These are phyloP conservation scores for Drechmeria coniospora DNA, from an alignment of 2,329 filamentous ascomycete genomes.

Conservation along the genomic window DNA sequence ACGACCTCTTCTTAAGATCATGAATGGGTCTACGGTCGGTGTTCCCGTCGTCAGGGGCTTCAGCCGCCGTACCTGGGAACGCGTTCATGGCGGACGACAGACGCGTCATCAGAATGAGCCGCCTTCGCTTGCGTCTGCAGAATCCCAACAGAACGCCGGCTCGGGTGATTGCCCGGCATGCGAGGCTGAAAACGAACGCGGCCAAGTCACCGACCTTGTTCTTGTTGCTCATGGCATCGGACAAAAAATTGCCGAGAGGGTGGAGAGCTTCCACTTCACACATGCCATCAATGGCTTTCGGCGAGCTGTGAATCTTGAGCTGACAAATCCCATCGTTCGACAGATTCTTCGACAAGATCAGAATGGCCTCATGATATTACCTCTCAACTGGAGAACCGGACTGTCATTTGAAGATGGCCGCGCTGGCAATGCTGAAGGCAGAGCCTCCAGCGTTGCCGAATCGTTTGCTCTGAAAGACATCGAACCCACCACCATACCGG, in stretches of 20 bases:
- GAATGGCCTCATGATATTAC: slow-evolving; percentile 84
- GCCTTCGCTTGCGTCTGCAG: slow-evolving; percentile 12
- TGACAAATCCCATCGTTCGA: slow-evolving; percentile 59
- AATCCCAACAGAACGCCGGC: slow-evolving; percentile 13
- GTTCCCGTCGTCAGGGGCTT: slow-evolving; percentile 85
- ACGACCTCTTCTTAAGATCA: slow-evolving; percentile 67
- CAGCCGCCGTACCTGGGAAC: slow-evolving; percentile 61
- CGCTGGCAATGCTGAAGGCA: slow-evolving; percentile 38
- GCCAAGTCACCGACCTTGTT: slow-evolving; percentile 71
- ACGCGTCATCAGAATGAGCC: slow-evolving; percentile 15
- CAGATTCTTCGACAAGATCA: slow-evolving; percentile 60
- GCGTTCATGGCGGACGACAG: slow-evolving; percentile 39
- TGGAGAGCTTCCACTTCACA: slow-evolving; percentile 95
- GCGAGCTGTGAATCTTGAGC: slow-evolving; percentile 70
- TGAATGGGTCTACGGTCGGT: slow-evolving; percentile 69
- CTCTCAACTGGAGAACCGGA: slow-evolving; percentile 84
- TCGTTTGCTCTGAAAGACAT: slow-evolving; percentile 68
- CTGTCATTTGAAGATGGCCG: slow-evolving; percentile 75
- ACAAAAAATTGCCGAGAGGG: slow-evolving; percentile 84
- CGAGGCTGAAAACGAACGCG: slow-evolving; percentile 44
- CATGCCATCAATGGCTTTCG: slow-evolving; percentile 88
- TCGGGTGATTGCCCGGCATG: slow-evolving; percentile 38
- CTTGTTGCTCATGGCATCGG: slow-evolving; percentile 92
- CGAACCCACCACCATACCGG: slow-evolving; percentile 77
- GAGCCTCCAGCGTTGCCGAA: slow-evolving; percentile 36